These are phyloP conservation scores for Chlamydomonas sp. DNA, from an alignment of 139 green algal species.

Conservation along the genomic window DNA sequence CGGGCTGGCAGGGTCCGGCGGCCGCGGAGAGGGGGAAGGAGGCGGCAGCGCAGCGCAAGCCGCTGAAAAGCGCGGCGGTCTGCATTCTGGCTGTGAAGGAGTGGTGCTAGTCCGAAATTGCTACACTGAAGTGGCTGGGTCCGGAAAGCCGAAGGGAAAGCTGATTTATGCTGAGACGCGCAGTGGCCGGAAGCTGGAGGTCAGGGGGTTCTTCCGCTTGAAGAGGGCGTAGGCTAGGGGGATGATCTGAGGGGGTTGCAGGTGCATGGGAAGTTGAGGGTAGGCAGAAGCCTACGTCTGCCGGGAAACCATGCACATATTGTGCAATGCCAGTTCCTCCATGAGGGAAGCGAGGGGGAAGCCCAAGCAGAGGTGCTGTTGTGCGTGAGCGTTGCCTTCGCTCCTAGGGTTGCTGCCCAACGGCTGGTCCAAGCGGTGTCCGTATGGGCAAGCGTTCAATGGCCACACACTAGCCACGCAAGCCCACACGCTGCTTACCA, in stretches of 20 bases:
- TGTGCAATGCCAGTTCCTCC: not conserved
- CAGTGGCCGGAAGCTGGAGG: constrained; percentile 34
- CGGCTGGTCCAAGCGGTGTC: not conserved
- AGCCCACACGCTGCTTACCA: constrained; percentile 27
- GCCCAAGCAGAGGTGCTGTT: not conserved
- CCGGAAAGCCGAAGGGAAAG: not conserved
- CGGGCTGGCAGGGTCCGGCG: not conserved
- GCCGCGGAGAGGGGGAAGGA: not conserved
- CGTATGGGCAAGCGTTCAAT: not conserved
- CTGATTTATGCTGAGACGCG: constrained; percentile 5
- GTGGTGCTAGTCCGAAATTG: too few species aligned
- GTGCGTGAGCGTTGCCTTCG: too few species aligned
- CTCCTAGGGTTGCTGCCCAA: too few species aligned
- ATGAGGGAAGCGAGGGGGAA: not conserved
- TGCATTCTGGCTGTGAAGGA: too few species aligned
- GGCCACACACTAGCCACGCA: not conserved
- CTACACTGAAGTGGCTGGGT: too few species aligned
- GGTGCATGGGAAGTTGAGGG: not conserved
- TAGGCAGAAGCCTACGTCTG: not conserved
- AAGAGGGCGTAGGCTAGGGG: constrained; percentile 53
- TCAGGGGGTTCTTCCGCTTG: constrained; percentile 44
- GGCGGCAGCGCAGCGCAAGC: not conserved
- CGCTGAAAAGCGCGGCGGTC: not conserved
- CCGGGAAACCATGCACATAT: not conserved
- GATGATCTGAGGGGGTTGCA: constrained; percentile 37